Conservation (phyloP, 345 rosid genomes). For the Fremontodendron californicum region DNA sequence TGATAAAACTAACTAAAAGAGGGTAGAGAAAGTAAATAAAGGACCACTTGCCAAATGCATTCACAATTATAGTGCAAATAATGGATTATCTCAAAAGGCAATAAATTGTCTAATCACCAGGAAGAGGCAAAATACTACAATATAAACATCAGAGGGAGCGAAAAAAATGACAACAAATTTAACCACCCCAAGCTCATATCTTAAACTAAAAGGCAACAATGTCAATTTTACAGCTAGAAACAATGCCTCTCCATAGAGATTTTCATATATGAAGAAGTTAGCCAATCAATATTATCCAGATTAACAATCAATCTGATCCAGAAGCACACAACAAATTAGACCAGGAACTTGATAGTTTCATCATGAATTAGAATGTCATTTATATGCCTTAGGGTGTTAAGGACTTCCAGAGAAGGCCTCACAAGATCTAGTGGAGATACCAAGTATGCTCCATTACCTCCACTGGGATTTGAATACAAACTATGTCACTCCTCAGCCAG, state of each 20-base stretch:
- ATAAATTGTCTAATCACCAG: neutral
- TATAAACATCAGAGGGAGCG: neutral
- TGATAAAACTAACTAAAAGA: conserved; percentile 4
- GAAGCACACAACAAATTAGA: neutral
- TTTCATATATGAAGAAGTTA: neutral
- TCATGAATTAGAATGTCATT: neutral
- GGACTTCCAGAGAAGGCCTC: neutral
- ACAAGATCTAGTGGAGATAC: neutral
- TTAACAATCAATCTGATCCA: neutral
- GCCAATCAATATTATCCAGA: neutral
- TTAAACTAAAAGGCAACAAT: neutral
- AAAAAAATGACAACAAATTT: neutral
- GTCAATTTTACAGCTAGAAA: neutral
- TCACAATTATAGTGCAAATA: conserved; percentile 9
- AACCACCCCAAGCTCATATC: neutral
- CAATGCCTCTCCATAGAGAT: neutral
- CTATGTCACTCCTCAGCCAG: neutral
- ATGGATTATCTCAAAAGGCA: neutral
- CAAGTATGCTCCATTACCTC: neutral
- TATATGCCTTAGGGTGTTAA: neutral
- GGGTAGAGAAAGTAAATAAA: neutral
- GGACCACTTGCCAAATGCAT: neutral
- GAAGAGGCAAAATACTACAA: neutral
- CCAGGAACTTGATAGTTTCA: neutral
- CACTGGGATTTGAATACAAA: neutral